Evolutionary conservation across 257 asterid species (phyloP).

Genomic region (Coffea eugenioides): DNA sequence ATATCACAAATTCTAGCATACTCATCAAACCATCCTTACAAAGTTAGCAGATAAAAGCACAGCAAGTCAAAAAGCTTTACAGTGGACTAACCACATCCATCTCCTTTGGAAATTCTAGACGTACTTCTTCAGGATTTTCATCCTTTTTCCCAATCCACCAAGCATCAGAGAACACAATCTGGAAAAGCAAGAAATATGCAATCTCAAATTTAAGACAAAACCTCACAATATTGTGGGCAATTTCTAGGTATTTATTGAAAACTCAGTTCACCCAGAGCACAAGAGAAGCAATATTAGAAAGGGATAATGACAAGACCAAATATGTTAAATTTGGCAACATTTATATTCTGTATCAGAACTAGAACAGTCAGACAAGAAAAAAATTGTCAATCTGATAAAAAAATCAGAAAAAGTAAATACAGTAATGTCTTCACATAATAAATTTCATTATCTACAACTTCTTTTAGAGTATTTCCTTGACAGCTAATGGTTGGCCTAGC

Average conservation of each 20-base stretch:
- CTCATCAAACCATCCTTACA: background rate
- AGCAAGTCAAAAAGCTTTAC: constrained; percentile 18
- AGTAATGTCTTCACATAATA: background rate
- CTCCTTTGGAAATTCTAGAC: constrained; percentile 70
- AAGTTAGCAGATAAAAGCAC: background rate
- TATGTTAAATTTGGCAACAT: background rate
- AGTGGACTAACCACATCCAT: constrained; percentile 50
- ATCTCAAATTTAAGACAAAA: constrained; percentile 11
- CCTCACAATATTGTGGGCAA: background rate
- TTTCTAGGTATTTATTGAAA: background rate
- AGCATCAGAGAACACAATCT: constrained; percentile 92
- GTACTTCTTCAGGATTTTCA: constrained; percentile 79
- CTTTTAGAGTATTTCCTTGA: background rate
- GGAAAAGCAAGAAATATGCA: constrained; percentile 25
- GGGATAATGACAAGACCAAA: background rate
- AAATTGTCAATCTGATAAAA: background rate
- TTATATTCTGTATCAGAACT: background rate
- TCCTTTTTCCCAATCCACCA: constrained; percentile 96
- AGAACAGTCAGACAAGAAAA: background rate
- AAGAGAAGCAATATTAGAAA: background rate
- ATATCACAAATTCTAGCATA: background rate
- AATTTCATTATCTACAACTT: background rate
- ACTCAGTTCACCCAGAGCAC: background rate
- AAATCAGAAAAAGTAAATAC: background rate
- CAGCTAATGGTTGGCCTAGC: background rate